Conservation (phyloP, 2,329 filamentous ascomycete genomes). For the Zalaria obscura region DNA sequence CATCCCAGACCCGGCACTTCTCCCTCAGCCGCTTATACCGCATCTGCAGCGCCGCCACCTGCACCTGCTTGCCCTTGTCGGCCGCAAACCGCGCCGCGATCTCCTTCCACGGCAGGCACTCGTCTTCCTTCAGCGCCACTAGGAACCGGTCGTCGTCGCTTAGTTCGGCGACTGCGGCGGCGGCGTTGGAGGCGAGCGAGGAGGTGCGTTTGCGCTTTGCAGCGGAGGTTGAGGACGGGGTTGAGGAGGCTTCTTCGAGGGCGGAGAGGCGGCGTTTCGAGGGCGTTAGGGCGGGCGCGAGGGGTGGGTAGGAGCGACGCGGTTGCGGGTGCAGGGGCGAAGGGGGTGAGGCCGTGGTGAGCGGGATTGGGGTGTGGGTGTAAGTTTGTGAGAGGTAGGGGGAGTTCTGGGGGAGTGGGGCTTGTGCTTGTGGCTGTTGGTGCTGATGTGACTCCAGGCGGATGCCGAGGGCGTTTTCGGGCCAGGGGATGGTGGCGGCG, state of each 20-base stretch:
- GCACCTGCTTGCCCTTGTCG: slow-evolving; percentile 31
- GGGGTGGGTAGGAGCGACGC: slow-evolving; percentile 26
- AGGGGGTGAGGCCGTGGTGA: no score
- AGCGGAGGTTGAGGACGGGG: slow-evolving; percentile 2
- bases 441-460: slow-evolving; percentile 16
- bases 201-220: slow-evolving; percentile 20
- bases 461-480: slow-evolving; percentile 25
- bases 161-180: slow-evolving; percentile 23
- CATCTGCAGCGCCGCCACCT: slow-evolving; percentile 39
- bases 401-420: slow-evolving; percentile 14
- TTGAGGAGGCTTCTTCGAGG: no score
- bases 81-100: slow-evolving; percentile 35
- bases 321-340: slow-evolving; percentile 19
- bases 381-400: not conserved
- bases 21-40: slow-evolving; percentile 37
- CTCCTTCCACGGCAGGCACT: slow-evolving; percentile 40
- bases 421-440: slow-evolving; percentile 14
- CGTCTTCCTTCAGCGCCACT: slow-evolving; percentile 36
- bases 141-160: slow-evolving; percentile 37
- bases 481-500: slow-evolving; percentile 23
- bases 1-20: slow-evolving; percentile 36
- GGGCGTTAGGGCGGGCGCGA: slow-evolving; percentile 29
- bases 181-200: slow-evolving; percentile 19
- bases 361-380: not conserved
- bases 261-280: no score